Base-by-base conservation (phyloP, 192 early-diverging fungal genomes). In the Coemansia asiatica region DNA sequence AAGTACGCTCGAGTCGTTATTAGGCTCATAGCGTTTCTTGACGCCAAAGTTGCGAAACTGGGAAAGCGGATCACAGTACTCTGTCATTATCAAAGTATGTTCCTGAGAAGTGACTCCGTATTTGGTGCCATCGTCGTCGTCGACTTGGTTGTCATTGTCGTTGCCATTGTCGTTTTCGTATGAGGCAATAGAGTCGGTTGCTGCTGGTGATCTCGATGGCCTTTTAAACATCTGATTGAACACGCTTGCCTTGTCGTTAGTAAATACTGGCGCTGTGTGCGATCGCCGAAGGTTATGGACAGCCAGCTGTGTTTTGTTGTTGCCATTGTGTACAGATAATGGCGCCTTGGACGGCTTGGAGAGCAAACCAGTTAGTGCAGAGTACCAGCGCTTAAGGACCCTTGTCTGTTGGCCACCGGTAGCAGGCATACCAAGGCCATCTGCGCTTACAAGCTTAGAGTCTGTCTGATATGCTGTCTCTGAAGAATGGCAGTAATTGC, bases 181-280 rank as follows among this genome's bases (percentile, higher is more conserved):
- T 10, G 23, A 38, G 25, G 26, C 29, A 23, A 38, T 10, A n/a
- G 62, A 63, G 22, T 50, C 63, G 3, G 51, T 18, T 2, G 33
- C 21, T 26, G n/a, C 47, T 1, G 60, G 59, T 5, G 27, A n/a
- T 1, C 6, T 36, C 22, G 61, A 55, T 0, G 36, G 63, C 4
- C 69, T 64, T 26, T 33, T 63, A 50, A 76, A 76, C 22, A 65
- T 56, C 26, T 56, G 62, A 56, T 55, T 61, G 63, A 66, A 68
- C 33, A 77, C 35, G 2, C 59, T 57, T 66, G 71, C 71, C 3
- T 56, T 58, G 12, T 68, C 40, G 16, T 33, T 36, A 1, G 61
- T 38, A 54, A 72, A 38, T 2, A 55, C 67, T 0, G 75, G 75
- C 22, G 69, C 70, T 0, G 75, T 78, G 36, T 78, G 75, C 40